These are phyloP conservation scores for Ligustrum vulgare DNA, from an alignment of 257 asterid species.

Conservation along the genomic window DNA sequence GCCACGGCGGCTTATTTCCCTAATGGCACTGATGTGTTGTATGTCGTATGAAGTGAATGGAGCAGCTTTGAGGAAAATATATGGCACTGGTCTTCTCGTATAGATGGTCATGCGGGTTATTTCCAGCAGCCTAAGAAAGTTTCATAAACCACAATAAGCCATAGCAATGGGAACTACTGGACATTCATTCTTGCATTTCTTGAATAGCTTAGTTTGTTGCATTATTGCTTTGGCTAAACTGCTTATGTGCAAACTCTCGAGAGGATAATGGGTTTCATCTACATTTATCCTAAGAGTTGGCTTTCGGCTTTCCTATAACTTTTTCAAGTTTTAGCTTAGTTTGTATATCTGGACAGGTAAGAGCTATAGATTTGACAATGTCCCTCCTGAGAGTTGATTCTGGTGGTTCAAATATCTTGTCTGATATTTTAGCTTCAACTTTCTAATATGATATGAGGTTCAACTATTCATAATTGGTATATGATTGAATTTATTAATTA, in stretches of 20 bases:
- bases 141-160: not conserved
- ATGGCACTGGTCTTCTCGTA: not conserved
- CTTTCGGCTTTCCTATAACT: not conserved
- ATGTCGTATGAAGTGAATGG: not conserved
- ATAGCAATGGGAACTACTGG: not conserved
- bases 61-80: not conserved
- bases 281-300: not conserved
- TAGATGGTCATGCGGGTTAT: not conserved
- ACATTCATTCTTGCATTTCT: not conserved
- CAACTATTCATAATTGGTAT: not conserved
- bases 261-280: not conserved
- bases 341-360: not conserved
- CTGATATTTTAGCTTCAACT: not conserved
- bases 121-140: not conserved
- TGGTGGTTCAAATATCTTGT: not conserved
- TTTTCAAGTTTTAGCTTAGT: not conserved
- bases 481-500: not conserved
- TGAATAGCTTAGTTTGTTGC: not conserved
- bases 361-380: not conserved
- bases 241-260: not conserved
- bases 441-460: not conserved
- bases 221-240: not conserved
- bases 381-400: not conserved
- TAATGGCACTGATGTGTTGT: not conserved
- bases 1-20: not conserved